These are phyloP conservation scores for Moesziomyces globuligerus DNA, from an alignment of 1,284 basidiomycete species.

Conservation along the genomic window DNA sequence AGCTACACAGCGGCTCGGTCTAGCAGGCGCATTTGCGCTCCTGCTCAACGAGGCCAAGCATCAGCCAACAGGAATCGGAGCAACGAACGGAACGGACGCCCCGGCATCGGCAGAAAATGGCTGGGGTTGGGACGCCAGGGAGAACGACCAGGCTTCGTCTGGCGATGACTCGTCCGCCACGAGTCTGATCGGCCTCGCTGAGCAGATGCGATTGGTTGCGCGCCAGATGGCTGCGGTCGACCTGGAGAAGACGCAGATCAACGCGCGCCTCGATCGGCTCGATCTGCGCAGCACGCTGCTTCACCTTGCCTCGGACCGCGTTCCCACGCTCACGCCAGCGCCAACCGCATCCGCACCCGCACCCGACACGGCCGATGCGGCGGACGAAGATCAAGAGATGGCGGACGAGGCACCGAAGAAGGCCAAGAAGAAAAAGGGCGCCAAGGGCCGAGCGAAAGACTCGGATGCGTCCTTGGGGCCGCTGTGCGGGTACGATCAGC, in stretches of 20 bases:
- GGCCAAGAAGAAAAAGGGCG: slow-evolving; percentile 23
- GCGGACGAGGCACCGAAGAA: slow-evolving; percentile 3
- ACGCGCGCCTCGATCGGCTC: slow-evolving; percentile 31
- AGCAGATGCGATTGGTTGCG: slow-evolving; percentile 15
- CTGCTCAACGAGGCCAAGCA: background rate
- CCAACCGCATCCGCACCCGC: slow-evolving; percentile 11
- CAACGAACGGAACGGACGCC: background rate
- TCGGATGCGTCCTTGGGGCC: slow-evolving; percentile 16
- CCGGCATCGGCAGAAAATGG: background rate
- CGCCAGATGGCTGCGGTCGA: slow-evolving; percentile 21
- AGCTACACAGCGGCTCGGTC: slow-evolving; percentile 1
- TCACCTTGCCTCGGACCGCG: slow-evolving; percentile 41
- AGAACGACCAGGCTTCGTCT: background rate
- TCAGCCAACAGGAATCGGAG: background rate
- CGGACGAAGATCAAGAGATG: slow-evolving; percentile 18
- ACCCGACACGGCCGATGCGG: background rate
- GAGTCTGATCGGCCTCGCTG: slow-evolving; percentile 9
- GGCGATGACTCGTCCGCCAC: slow-evolving; percentile 9
- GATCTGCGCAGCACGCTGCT: slow-evolving; percentile 36
- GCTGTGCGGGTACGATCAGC: slow-evolving; percentile 47
- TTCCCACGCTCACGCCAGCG: slow-evolving; percentile 23
- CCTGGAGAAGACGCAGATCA: slow-evolving; percentile 21
- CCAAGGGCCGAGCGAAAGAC: slow-evolving; percentile 16
- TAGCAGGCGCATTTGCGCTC: slow-evolving; percentile 6
- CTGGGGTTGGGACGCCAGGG: no score